Percentiles rank a stretch among this genome's conserved stretches.
These are phyloP conservation scores for Globisporangium heterothallicum DNA, from an alignment of 352 stramenopile species.

Conservation along the genomic window DNA sequence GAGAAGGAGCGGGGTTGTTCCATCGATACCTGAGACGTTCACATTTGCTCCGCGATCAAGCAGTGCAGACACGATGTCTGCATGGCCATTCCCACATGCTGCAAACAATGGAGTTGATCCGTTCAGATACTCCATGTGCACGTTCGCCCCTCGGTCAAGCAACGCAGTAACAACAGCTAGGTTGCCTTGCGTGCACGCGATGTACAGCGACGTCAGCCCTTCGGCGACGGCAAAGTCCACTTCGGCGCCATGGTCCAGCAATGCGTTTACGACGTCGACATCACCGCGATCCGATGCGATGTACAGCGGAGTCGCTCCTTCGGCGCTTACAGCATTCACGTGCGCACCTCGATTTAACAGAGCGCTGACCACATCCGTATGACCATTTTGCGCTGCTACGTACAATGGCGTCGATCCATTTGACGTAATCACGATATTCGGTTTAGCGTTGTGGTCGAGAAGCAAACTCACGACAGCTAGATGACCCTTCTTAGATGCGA, in stretches of 20 bases:
- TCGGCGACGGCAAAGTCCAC: background rate
- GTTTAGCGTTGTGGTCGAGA: conserved; percentile 1
- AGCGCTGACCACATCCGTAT: background rate
- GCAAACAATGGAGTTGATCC: conserved; percentile 2
- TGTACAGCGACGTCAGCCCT: conserved; percentile 2
- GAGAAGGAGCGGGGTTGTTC: background rate
- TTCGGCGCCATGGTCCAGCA: conserved; percentile 1
- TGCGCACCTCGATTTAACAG: background rate
- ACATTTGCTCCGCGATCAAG: background rate
- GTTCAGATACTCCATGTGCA: background rate
- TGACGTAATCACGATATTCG: conserved; percentile 1
- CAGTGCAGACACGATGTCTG: background rate
- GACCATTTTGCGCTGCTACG: conserved; percentile 1
- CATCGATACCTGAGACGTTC: background rate
- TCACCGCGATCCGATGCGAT: conserved; percentile 4
- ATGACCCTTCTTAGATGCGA: conserved; percentile 6
- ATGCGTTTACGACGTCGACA: background rate
- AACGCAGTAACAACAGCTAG: background rate
- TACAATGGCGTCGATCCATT: conserved; percentile 6
- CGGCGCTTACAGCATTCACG: background rate
- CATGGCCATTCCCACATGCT: background rate
- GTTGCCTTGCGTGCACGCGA: background rate
- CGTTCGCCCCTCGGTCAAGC: background rate
- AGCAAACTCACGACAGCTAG: background rate
- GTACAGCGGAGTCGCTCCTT: conserved; percentile 2